Base-by-base conservation (phyloP, 495 filamentous ascomycete genomes). In the Venustampulla echinocandica region DNA sequence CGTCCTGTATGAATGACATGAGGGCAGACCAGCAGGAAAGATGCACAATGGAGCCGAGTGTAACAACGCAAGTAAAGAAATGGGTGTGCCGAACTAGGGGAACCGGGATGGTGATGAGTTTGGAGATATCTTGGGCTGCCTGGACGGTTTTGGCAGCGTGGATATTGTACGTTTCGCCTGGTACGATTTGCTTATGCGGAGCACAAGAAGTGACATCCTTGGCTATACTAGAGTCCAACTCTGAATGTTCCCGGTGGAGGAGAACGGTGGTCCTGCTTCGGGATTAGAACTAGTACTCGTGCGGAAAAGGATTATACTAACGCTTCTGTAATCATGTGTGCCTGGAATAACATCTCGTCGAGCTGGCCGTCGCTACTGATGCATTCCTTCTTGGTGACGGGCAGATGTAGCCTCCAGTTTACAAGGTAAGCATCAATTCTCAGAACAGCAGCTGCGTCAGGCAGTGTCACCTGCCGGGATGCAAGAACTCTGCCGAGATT, bases 291-390 rank as follows among this genome's bases (percentile, higher is more conserved):
- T 7, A 21, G n/a, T 22, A n/a, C 38, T 27, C 22, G 11, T 20
- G 9, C 45, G 13, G 35, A 15, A 42, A 42, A 18, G 13, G 4
- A 14, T 10, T 15, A n/a, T 10, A 63, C 70, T 56, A 62, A 75
- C 64, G 77, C 81, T 58, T 85, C 76, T 22, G 82, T 75, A 41
- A 92, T 81, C 79, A 92, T 88, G 45, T 83, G 83, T 10, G 87
- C 87, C 59, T 94, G 87, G 69, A 94, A 93, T 67, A 94, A 79
- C 74, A 94, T 83, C 66, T 93, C 86, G 57, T 95, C 88, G 9
- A 90, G 72, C 25, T 80, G 69, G 23, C 80, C 75, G 47, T 82
- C 76, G 47, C 75, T 74, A 30, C 74, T 75, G 44, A 90, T 65
- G 25, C 87, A 73, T 47, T 85, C 77, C 44, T 70, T 71, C 64